Evolutionary conservation across 345 rosid species (phyloP).

Genomic region (Eucalyptus erythrocorys): DNA sequence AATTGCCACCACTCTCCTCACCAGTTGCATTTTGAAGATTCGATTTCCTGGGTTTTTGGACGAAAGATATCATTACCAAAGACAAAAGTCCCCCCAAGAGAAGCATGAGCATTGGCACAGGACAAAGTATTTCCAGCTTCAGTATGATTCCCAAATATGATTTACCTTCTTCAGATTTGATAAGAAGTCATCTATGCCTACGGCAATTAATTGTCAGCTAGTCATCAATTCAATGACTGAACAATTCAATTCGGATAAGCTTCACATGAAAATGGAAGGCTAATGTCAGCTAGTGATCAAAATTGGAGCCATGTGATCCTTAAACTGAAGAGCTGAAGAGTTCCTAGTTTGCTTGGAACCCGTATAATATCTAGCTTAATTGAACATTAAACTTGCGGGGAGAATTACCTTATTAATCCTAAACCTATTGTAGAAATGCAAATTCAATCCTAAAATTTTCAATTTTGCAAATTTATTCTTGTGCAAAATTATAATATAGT

Average conservation of each 20-base stretch:
- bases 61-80: not conserved
- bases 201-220: not conserved
- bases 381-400: no score
- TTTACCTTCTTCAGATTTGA: not conserved
- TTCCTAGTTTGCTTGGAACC: no score
- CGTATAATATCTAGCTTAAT: no score
- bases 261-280: not conserved
- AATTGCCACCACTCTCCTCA: not conserved
- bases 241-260: not conserved
- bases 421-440: no score
- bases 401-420: no score
- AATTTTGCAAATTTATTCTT: no score
- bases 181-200: not conserved
- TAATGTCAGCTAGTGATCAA: not conserved
- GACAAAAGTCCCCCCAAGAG: no score
- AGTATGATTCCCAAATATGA: not conserved
- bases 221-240: not conserved
- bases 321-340: not conserved
- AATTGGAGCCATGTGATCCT: not conserved
- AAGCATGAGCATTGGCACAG: not conserved
- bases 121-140: not conserved
- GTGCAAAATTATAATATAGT: accelerated
- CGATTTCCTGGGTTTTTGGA: not conserved
- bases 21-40: not conserved
- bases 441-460: no score